phyloP scores from a whole-genome alignment of 2,329 filamentous ascomycete species.

The Reticulascus tulasneorum region DNA sequence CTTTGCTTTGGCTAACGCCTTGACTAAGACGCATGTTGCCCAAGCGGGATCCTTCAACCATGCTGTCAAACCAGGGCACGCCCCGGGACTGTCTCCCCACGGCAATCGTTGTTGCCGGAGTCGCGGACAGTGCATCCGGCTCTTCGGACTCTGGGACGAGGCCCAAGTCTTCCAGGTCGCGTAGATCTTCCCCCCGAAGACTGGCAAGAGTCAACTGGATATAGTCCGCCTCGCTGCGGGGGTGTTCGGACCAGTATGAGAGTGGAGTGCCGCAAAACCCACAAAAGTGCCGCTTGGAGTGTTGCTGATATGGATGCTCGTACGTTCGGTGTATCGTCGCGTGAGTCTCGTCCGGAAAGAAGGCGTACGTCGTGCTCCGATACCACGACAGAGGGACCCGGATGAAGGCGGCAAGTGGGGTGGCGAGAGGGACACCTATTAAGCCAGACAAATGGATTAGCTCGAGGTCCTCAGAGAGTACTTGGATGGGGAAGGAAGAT shows the following conservation, averaged over 20 bases:
- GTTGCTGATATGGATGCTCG: constrained; percentile 52
- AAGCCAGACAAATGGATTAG: constrained; percentile 13
- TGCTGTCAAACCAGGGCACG: constrained; percentile 80
- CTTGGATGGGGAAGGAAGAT: not conserved
- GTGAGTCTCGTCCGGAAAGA: constrained; percentile 74
- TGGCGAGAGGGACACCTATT: constrained; percentile 61
- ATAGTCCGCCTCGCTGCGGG: constrained; percentile 66
- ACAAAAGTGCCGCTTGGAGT: constrained; percentile 75
- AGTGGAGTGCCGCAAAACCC: constrained; percentile 87
- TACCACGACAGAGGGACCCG: constrained; percentile 81
- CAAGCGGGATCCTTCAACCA: constrained; percentile 72
- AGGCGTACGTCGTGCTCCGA: constrained; percentile 68
- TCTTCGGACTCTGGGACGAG: constrained; percentile 54
- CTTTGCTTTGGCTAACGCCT: constrained; percentile 48
- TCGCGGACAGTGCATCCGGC: constrained; percentile 18
- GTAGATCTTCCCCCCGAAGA: constrained; percentile 66
- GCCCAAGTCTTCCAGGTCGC: constrained; percentile 68
- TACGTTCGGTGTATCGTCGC: constrained; percentile 64
- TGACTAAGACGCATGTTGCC: constrained; percentile 63
- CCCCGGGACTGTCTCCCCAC: constrained; percentile 61
- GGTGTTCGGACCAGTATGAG: constrained; percentile 76
- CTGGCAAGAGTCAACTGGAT: constrained; percentile 82
- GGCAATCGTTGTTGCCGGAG: constrained; percentile 26
- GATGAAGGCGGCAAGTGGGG: constrained; percentile 75
- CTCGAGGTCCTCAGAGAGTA: not conserved